Percentiles rank a stretch among this genome's conserved stretches.
Evolutionary conservation across 1,284 basidiomycete species (phyloP).

Genomic region (Fomitopsis betulina): DNA sequence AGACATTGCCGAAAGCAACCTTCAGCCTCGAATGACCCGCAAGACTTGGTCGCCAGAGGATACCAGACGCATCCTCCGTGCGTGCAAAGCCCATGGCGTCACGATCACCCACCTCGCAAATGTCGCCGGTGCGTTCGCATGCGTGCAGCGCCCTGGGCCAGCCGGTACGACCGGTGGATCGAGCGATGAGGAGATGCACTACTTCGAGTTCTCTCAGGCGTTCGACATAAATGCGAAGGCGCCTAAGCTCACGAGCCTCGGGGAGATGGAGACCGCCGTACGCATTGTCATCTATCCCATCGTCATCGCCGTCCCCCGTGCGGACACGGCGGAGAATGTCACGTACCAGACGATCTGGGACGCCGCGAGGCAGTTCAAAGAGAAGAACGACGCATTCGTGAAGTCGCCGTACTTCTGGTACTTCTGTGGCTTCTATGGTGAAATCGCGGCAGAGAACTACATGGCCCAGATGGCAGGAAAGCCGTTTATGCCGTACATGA

Average conservation of each 20-base stretch:
- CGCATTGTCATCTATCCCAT: slow-evolving; percentile 1
- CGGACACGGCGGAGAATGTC: not conserved
- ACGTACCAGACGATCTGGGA: not conserved
- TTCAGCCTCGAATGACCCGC: not conserved
- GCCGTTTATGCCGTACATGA: slow-evolving; percentile 4
- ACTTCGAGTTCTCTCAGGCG: not conserved
- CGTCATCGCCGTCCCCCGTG: not conserved
- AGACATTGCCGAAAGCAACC: not conserved
- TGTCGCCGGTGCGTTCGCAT: slow-evolving; percentile 1
- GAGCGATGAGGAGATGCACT: not conserved
- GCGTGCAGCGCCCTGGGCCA: not conserved
- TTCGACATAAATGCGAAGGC: not conserved
- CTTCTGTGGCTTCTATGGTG: not conserved
- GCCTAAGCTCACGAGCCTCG: not conserved
- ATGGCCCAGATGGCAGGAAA: not conserved
- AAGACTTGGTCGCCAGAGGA: not conserved
- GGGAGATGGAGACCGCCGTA: slow-evolving; percentile 1
- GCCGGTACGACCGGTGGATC: not conserved
- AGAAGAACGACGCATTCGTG: not conserved
- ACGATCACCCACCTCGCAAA: slow-evolving; percentile 2
- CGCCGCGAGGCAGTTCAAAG: not conserved
- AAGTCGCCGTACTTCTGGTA: slow-evolving; percentile 6
- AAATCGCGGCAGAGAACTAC: not conserved
- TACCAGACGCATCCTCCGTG: not conserved
- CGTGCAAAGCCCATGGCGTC: slow-evolving; percentile 4